Evolutionary conservation across 192 early-diverging fungal genomes (phyloP).

Genomic region (Rhizophagus sp.): DNA sequence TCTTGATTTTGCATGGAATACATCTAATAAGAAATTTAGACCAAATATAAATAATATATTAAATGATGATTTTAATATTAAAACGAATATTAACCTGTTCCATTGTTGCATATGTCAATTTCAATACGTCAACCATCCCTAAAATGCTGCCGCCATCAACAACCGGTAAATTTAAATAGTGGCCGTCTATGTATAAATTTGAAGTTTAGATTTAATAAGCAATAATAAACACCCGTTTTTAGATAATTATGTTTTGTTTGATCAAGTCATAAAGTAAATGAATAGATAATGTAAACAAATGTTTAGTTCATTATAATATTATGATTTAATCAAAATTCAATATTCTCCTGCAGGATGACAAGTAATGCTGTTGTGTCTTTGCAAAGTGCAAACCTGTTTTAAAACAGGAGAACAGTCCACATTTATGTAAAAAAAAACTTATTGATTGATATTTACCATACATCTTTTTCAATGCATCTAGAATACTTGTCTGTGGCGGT

Average conservation of each 20-base stretch:
- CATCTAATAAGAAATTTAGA: constrained; percentile 34
- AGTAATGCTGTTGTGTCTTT: neutral
- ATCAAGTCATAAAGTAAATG: neutral
- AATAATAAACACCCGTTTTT: neutral
- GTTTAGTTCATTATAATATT: neutral
- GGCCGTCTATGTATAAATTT: constrained; percentile 54
- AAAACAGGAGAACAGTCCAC: neutral
- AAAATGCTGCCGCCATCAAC: constrained; percentile 71
- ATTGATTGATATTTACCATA: constrained; percentile 51
- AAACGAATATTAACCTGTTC: constrained; percentile 59
- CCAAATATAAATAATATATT: neutral
- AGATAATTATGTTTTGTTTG: neutral
- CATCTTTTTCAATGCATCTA: constrained; percentile 85
- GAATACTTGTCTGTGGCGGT: constrained; percentile 66
- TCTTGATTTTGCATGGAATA: constrained; percentile 51
- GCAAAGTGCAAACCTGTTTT: constrained; percentile 5
- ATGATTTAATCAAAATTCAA: neutral
- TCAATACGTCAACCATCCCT: constrained; percentile 82
- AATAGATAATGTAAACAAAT: neutral
- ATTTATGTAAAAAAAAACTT: neutral
- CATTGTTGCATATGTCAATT: constrained; percentile 79
- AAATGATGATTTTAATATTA: neutral
- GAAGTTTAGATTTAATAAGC: neutral
- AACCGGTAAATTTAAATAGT: constrained; percentile 84
- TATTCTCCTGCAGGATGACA: constrained; percentile 19